These are phyloP conservation scores for Clitoria ternatea DNA, from an alignment of 306 rosid genomes.

Conservation along the genomic window DNA sequence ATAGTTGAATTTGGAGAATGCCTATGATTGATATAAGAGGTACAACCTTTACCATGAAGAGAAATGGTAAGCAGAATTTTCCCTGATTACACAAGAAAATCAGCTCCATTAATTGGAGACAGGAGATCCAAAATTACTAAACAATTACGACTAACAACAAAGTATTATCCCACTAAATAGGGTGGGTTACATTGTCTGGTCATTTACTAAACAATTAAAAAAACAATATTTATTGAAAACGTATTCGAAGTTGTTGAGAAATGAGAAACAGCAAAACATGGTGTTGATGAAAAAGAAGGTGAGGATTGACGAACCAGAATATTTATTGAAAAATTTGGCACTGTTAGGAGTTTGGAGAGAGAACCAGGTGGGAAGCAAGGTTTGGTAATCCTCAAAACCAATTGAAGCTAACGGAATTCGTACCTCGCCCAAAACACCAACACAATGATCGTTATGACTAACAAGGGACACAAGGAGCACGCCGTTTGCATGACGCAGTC, in stretches of 20 bases:
- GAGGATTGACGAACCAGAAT: slow-evolving; percentile 53
- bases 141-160: too few species aligned
- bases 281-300: not conserved
- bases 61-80: slow-evolving; percentile 69
- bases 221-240: too few species aligned
- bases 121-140: not conserved
- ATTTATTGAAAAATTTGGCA: slow-evolving; percentile 44
- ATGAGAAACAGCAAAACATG: not conserved
- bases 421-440: slow-evolving; percentile 54
- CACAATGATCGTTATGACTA: slow-evolving; percentile 29
- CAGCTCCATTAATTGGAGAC: not conserved
- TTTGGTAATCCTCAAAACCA: slow-evolving; percentile 45
- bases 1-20: slow-evolving; percentile 24
- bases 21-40: slow-evolving; percentile 17
- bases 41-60: slow-evolving; percentile 47
- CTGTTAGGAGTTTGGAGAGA: slow-evolving; percentile 40
- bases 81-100: slow-evolving; percentile 47
- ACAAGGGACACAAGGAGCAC: slow-evolving; percentile 53
- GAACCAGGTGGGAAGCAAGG: slow-evolving; percentile 74
- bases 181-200: too few species aligned
- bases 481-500: slow-evolving; percentile 39
- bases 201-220: too few species aligned
- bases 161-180: too few species aligned
- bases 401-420: slow-evolving; percentile 45
- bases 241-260: not conserved